phyloP scores from a whole-genome alignment of 2,329 filamentous ascomycete species.

The Fusarium secorum region DNA sequence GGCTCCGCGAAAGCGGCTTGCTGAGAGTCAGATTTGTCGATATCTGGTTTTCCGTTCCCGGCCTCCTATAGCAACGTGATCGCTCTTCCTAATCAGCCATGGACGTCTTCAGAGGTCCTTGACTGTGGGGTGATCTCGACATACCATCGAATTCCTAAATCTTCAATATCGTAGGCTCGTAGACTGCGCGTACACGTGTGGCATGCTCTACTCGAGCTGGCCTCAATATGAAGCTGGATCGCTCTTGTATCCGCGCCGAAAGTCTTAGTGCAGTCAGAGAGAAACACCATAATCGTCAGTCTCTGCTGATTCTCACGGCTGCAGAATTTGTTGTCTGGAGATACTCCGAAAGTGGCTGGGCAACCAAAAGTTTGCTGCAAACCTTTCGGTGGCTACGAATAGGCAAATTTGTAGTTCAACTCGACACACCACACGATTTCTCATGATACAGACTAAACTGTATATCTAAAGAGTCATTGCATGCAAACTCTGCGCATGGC shows the following conservation, averaged over 20 bases:
- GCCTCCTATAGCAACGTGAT: slow-evolving; percentile 58
- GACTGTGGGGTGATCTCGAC: slow-evolving; percentile 63
- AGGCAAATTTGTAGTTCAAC: neutral
- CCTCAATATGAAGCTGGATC: neutral
- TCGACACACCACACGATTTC: neutral
- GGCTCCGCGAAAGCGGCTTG: slow-evolving; percentile 64
- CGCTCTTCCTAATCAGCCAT: slow-evolving; percentile 58
- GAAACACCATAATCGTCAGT: neutral
- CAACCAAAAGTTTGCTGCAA: neutral
- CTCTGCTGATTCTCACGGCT: neutral
- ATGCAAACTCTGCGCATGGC: neutral
- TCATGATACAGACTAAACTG: neutral
- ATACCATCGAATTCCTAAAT: slow-evolving; percentile 36
- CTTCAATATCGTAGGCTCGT: neutral
- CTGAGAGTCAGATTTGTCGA: slow-evolving; percentile 59
- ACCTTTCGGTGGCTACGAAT: neutral
- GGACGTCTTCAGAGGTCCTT: slow-evolving; percentile 51
- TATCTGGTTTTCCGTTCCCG: slow-evolving; percentile 65
- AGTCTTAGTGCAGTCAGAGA: neutral
- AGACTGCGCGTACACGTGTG: neutral
- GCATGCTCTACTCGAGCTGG: neutral
- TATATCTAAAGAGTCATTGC: neutral
- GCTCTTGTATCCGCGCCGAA: neutral
- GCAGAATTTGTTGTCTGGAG: neutral
- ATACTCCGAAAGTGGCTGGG: neutral